phyloP scores from a whole-genome alignment of 352 stramenopile genomes.

The Peronosclerospora sorghi region DNA sequence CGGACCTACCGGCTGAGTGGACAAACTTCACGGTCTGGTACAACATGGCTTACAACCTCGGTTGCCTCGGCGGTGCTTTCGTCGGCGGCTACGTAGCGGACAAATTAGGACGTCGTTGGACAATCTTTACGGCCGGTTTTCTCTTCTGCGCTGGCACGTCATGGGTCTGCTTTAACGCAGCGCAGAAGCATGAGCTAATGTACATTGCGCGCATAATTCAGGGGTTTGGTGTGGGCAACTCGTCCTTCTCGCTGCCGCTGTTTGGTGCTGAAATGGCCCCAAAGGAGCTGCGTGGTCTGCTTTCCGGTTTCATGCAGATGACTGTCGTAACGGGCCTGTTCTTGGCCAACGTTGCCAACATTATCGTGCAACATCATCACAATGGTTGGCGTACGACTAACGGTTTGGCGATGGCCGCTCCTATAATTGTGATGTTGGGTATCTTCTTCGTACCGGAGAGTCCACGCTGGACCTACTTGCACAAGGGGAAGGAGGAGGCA shows the following conservation, averaged over 20 bases:
- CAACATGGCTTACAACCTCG: constrained; percentile 21
- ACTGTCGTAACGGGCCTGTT: constrained; percentile 24
- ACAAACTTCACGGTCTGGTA: constrained; percentile 18
- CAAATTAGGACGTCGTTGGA: constrained; percentile 20
- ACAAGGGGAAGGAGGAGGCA: constrained; percentile 35
- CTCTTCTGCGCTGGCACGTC: constrained; percentile 27
- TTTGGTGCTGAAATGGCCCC: constrained; percentile 27
- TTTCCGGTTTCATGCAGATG: constrained; percentile 33
- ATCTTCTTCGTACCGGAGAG: constrained; percentile 39
- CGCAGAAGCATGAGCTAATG: constrained; percentile 15
- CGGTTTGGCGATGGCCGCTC: constrained; percentile 18
- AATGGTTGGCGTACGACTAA: constrained; percentile 30
- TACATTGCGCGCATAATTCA: constrained; percentile 20
- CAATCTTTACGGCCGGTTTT: constrained; percentile 22
- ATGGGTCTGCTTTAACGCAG: constrained; percentile 19
- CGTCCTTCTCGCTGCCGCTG: constrained; percentile 17
- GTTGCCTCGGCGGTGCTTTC: constrained; percentile 13
- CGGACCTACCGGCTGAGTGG: constrained; percentile 19
- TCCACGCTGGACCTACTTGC: constrained; percentile 35
- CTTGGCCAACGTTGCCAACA: constrained; percentile 28
- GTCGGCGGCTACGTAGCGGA: constrained; percentile 17
- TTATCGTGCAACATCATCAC: constrained; percentile 19
- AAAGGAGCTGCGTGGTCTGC: constrained; percentile 19
- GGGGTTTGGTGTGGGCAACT: constrained; percentile 26
- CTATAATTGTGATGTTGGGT: constrained; percentile 25